phyloP scores from a whole-genome alignment of 176 grass and related monocot species.

The Secale cereale region DNA sequence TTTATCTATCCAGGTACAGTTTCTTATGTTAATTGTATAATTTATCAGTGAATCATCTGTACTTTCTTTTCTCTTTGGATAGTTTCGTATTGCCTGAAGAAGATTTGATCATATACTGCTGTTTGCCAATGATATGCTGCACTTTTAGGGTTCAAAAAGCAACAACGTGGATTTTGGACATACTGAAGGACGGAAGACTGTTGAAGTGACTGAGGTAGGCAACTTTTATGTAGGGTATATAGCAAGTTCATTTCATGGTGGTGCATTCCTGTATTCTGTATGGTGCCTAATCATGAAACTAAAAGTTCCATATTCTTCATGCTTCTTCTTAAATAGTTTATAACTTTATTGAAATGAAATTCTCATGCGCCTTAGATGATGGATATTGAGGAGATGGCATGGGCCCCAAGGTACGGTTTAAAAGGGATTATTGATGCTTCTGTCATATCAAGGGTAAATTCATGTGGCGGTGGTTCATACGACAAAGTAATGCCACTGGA shows the following conservation, averaged over 20 bases:
- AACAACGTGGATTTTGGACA: constrained; percentile 68
- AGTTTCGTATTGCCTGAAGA: background rate
- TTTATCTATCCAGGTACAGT: background rate
- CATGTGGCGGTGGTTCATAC: constrained; percentile 41
- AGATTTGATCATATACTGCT: background rate
- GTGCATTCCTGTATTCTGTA: constrained; percentile 1
- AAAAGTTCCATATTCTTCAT: background rate
- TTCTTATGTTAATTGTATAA: background rate
- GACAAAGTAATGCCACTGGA: constrained; percentile 85
- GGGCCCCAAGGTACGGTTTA: constrained; percentile 89
- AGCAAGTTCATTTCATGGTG: background rate
- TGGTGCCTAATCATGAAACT: background rate
- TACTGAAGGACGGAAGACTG: constrained; percentile 49
- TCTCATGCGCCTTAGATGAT: constrained; percentile 58
- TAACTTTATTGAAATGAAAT: constrained; percentile 27
- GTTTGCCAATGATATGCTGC: constrained; percentile 20
- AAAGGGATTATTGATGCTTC: constrained; percentile 95
- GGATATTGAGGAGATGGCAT: constrained; percentile 98
- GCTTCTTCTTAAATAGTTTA: background rate
- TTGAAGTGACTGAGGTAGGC: constrained; percentile 73
- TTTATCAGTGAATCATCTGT: background rate
- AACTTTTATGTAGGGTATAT: constrained; percentile 4
- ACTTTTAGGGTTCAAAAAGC: constrained; percentile 51
- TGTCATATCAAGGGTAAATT: constrained; percentile 57
- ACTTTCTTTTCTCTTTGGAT: background rate